These are phyloP conservation scores for Trypanosoma rangeli DNA, from an alignment of 208 protist genomes.

Conservation along the genomic window DNA sequence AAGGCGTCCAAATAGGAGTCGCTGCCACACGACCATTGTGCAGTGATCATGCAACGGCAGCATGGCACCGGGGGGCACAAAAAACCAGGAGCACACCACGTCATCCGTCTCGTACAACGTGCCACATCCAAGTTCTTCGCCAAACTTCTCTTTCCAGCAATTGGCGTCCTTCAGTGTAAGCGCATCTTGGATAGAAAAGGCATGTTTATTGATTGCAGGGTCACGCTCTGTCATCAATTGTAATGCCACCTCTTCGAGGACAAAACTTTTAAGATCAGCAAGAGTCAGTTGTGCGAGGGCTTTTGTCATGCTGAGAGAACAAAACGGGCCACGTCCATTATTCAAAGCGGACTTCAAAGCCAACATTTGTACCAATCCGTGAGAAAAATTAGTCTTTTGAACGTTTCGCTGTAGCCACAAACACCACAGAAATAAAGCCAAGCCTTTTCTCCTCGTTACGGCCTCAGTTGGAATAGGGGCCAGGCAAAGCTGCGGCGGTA, in stretches of 20 bases:
- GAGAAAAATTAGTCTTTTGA: not conserved
- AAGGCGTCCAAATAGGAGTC: slow-evolving; percentile 37
- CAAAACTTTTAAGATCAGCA: slow-evolving; percentile 50
- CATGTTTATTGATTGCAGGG: slow-evolving; percentile 32
- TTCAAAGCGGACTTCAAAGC: slow-evolving; percentile 6
- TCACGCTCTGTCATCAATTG: slow-evolving; percentile 28
- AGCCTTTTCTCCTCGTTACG: no score
- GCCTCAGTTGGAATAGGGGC: no score
- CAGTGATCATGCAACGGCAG: slow-evolving; percentile 78
- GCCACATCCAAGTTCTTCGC: slow-evolving; percentile 42
- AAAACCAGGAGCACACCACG: slow-evolving; percentile 73
- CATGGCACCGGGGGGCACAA: slow-evolving; percentile 47
- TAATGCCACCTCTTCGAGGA: slow-evolving; percentile 29
- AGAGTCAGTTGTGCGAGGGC: slow-evolving; percentile 35
- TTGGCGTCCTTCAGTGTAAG: slow-evolving; percentile 16
- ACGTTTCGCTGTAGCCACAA: not conserved
- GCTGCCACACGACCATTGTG: slow-evolving; percentile 53
- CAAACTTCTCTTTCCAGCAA: not conserved
- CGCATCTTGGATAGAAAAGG: slow-evolving; percentile 42
- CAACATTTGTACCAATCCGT: not conserved
- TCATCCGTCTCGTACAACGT: slow-evolving; percentile 54
- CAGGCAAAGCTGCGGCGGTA: no score
- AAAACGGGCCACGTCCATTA: not conserved
- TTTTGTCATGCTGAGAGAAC: slow-evolving; percentile 26
- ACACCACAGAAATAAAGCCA: no score